Conservation (phyloP, 441 rosid species). For the Dalechampia spathulata region DNA sequence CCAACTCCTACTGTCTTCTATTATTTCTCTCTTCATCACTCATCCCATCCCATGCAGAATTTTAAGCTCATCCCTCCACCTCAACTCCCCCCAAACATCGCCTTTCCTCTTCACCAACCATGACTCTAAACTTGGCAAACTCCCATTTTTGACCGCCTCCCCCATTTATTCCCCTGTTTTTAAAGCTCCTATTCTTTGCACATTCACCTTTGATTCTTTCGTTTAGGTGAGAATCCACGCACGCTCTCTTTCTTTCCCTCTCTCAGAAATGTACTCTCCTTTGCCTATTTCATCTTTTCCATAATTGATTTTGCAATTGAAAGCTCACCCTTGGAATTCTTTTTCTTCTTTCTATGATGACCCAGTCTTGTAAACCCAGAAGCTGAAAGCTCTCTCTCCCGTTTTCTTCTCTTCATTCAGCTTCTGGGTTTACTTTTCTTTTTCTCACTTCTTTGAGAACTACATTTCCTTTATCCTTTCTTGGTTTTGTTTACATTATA, state of each 20-base stretch:
- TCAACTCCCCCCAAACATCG: no score
- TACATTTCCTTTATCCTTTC: not conserved
- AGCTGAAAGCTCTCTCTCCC: slow-evolving; percentile 6
- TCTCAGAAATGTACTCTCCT: no score
- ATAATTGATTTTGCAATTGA: no score
- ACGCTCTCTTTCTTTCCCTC: not conserved
- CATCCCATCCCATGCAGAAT: no score
- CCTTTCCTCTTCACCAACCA: no score
- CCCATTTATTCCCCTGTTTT: slow-evolving; percentile 8
- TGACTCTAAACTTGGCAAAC: no score
- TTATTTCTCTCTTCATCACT: no score
- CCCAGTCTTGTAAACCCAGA: slow-evolving; percentile 18
- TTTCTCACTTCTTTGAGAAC: not conserved
- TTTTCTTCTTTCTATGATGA: slow-evolving; percentile 2
- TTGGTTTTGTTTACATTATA: not conserved
- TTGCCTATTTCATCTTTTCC: not conserved
- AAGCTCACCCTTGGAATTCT: not conserved
- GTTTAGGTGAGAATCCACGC: slow-evolving; percentile 41
- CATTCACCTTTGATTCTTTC: slow-evolving; percentile 38
- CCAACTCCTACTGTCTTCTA: no score
- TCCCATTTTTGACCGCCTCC: slow-evolving; percentile 13
- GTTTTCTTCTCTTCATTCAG: slow-evolving; percentile 20
- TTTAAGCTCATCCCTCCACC: no score
- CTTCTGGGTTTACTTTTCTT: slow-evolving; percentile 26
- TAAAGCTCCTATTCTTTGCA: slow-evolving; percentile 10